phyloP scores from a whole-genome alignment of 106 monocot species.

The Dendrobium nobile region DNA sequence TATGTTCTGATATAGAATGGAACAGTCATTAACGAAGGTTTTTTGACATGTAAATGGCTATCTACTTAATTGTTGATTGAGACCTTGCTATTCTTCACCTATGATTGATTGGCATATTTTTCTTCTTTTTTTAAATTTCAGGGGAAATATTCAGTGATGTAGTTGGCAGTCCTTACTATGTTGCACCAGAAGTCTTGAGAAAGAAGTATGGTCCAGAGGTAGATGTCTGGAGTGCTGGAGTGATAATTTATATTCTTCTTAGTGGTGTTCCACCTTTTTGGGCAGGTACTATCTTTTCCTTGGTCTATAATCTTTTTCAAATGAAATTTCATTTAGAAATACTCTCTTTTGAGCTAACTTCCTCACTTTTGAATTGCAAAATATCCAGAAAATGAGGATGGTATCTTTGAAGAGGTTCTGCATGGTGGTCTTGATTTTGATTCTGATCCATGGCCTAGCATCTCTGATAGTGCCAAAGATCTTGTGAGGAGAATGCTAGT shows the following conservation, averaged over 20 bases:
- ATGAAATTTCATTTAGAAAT: not conserved
- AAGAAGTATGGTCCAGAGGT: slow-evolving; percentile 27
- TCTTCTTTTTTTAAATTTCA: slow-evolving; percentile 4
- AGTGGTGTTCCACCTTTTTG: slow-evolving; percentile 37
- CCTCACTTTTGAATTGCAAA: not conserved
- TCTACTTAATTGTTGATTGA: not conserved
- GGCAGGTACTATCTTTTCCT: slow-evolving; percentile 13
- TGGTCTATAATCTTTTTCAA: not conserved
- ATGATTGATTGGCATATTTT: slow-evolving; percentile 10
- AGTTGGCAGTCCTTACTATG: slow-evolving; percentile 33
- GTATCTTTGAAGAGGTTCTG: slow-evolving; percentile 29
- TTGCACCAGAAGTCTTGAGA: slow-evolving; percentile 31
- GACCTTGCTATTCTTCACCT: slow-evolving; percentile 5
- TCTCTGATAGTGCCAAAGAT: slow-evolving; percentile 31
- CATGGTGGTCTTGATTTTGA: slow-evolving; percentile 26
- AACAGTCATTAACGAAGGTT: not conserved
- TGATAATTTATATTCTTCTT: slow-evolving; percentile 28
- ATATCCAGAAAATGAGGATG: slow-evolving; percentile 24
- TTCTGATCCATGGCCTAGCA: slow-evolving; percentile 32
- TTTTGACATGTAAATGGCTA: not conserved
- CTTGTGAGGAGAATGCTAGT: slow-evolving; percentile 27
- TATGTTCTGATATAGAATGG: not conserved
- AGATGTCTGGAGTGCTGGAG: slow-evolving; percentile 37
- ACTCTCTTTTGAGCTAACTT: not conserved
- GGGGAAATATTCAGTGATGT: slow-evolving; percentile 29